Evolutionary conservation across 805 yeast genomes (phyloP).

Genomic region (Cephaloascus fragrans): DNA sequence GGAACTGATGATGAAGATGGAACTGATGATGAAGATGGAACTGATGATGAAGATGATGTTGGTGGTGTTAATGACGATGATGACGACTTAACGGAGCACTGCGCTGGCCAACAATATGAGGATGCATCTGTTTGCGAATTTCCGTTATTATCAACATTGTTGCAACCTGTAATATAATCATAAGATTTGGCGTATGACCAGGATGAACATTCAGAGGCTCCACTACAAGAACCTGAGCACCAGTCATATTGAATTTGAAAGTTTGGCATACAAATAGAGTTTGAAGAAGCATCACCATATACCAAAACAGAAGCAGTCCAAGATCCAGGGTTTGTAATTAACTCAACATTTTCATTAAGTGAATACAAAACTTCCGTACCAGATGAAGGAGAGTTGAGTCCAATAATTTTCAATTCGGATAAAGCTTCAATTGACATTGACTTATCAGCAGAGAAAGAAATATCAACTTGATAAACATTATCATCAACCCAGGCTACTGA

Average conservation of each 20-base stretch:
- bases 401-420: conserved; percentile 14
- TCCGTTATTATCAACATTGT: conserved; percentile 12
- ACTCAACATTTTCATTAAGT: conserved; percentile 9
- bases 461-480: conserved; percentile 6
- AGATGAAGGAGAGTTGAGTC: conserved; percentile 14
- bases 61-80: too few species aligned
- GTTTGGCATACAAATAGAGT: conserved; percentile 9
- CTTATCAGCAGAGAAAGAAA: conserved; percentile 6
- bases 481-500: conserved; percentile 6
- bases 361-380: conserved; percentile 12
- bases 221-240: conserved; percentile 11
- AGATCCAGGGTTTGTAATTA: conserved; percentile 12
- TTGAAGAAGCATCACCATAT: conserved; percentile 8
- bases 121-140: conserved; percentile 17
- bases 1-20: neutral
- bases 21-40: neutral
- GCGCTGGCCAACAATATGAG: conserved; percentile 12
- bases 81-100: conserved; percentile 4
- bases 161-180: conserved; percentile 15
- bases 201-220: conserved; percentile 6
- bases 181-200: conserved; percentile 11
- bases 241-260: conserved; percentile 21
- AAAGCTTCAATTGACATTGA: conserved; percentile 8
- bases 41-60: neutral
- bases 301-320: conserved; percentile 15